phyloP scores from a whole-genome alignment of 768 basidiomycete genomes.

The Cantharellus cinnabarinus region DNA sequence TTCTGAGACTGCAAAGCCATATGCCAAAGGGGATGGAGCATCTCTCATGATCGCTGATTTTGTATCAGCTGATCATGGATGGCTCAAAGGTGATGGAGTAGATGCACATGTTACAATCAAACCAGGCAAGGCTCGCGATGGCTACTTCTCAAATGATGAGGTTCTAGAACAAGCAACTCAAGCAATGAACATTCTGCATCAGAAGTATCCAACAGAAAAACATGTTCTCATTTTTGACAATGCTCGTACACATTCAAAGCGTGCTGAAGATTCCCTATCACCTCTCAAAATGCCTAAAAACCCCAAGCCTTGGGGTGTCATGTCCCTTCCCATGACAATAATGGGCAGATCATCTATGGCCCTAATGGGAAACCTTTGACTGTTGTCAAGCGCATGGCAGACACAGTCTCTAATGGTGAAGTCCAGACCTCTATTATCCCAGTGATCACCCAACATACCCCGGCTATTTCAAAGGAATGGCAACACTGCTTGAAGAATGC shows the following conservation, averaged over 20 bases:
- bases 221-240: too few relatives aligned
- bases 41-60: slow-evolving; percentile 23
- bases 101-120: slow-evolving; percentile 1
- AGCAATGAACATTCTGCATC: slow-evolving; percentile 19
- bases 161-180: slow-evolving; percentile 12
- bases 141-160: slow-evolving; percentile 11
- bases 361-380: neutral
- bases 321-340: neutral
- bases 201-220: slow-evolving; percentile 15
- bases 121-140: slow-evolving; percentile 6
- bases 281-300: slow-evolving; percentile 20
- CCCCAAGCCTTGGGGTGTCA: neutral
- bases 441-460: slow-evolving; percentile 15
- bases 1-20: slow-evolving; percentile 14
- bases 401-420: slow-evolving; percentile 3
- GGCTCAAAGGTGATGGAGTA: neutral
- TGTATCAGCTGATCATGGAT: slow-evolving; percentile 14
- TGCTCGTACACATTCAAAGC: slow-evolving; percentile 20
- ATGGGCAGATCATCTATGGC: too few relatives aligned
- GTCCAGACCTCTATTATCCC: slow-evolving; percentile 18
- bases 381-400: neutral
- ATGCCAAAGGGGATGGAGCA: slow-evolving; percentile 19
- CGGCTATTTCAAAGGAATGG: slow-evolving; percentile 24
- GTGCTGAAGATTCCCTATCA: slow-evolving; percentile 15
- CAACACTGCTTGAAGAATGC: slow-evolving; percentile 13